These are phyloP conservation scores for Pilobolus umbonatus DNA, from an alignment of 192 early-diverging fungal genomes.

Conservation along the genomic window DNA sequence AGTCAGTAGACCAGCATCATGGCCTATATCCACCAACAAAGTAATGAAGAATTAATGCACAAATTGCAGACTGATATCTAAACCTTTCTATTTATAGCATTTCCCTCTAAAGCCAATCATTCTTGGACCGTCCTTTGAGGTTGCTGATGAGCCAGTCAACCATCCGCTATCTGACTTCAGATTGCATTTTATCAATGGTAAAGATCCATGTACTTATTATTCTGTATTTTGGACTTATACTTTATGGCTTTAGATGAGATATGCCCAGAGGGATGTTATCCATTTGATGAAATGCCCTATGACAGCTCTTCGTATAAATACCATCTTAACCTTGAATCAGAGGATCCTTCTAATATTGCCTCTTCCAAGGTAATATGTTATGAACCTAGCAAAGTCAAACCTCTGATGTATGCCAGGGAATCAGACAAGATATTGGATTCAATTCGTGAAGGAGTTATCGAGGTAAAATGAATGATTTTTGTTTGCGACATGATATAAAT, in stretches of 20 bases:
- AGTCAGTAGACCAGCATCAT: constrained; percentile 6
- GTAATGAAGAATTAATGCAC: not conserved
- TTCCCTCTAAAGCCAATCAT: not conserved
- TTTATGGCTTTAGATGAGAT: no score
- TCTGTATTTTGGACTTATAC: no score
- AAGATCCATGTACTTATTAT: no score
- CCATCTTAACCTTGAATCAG: no score
- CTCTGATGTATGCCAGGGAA: not conserved
- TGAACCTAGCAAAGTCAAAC: not conserved
- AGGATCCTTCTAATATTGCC: no score
- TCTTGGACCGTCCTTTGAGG: not conserved
- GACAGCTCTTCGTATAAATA: no score
- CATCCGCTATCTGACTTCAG: not conserved
- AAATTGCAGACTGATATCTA: no score
- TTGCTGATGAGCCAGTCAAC: not conserved
- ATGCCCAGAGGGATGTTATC: no score
- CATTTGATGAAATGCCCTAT: not conserved
- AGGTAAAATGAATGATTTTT: not conserved
- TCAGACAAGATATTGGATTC: not conserved
- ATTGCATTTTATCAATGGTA: not conserved
- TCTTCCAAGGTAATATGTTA: not conserved
- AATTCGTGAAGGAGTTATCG: not conserved
- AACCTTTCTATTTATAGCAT: no score
- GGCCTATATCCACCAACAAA: not conserved
- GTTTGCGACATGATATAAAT: not conserved